Evolutionary conservation across 139 green algal genomes (phyloP), one percentile per base, ranked within the genome.

Genomic region (Diplosphaera chodatii): DNA sequence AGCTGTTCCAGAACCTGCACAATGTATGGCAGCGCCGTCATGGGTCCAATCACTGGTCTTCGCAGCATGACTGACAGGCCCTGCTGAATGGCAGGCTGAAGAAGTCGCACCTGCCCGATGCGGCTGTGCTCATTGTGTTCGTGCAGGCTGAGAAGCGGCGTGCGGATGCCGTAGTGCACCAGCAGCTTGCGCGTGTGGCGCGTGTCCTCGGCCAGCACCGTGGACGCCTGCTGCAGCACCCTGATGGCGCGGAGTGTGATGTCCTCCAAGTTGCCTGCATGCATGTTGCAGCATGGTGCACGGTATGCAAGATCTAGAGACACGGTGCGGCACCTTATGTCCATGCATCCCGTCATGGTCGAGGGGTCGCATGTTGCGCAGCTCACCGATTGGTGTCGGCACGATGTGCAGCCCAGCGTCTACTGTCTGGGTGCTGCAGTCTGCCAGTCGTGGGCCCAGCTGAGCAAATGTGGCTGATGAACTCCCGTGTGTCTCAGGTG

Each of bases 141-240:
- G 73, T 98, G 92, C 72, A 82, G 93, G 73, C 63, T 77, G 32
- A 75, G 23, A 27, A 84, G 70, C 1, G 30, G 66, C 3, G 67
- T 72, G 1, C 4, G 63, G 34, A 96, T 90, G 40, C 48, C 73
- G 67, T 84, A 93, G 40, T 84, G 71, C 21, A 75, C 69, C 40
- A 96, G 74, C 67, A 98, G 86, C 71, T 90, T 83, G 0, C 75
- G 40, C 2, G 88, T 96, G 71, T 90, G 88, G 0, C 93, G 81
- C 2, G 93, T 97, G 80, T 98, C 94, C 76, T 99, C 94, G 15
- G 85, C 89, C 34, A 97, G 78, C 1, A 98, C 74, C 16, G 84
- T 63, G 56, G 81, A 71, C 8, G 77, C 87, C 1, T 63, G 66
- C 23, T 71, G 55, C 29, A 98, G 79, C 5, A 93, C 82, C 15